These are phyloP conservation scores for Coffea canephora DNA, from an alignment of 257 asterid genomes.

Conservation along the genomic window DNA sequence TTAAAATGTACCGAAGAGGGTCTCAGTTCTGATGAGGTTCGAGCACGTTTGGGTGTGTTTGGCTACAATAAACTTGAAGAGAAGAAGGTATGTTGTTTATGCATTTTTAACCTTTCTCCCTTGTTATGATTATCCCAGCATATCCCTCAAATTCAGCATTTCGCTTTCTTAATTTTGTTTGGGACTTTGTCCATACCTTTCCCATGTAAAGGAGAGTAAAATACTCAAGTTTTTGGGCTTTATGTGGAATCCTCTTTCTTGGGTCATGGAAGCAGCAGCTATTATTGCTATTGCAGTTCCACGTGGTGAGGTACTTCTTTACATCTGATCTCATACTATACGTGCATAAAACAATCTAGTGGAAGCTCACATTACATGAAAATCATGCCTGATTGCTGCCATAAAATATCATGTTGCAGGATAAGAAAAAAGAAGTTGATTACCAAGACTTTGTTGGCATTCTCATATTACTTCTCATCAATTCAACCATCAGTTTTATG, in stretches of 20 bases:
- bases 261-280: constrained; percentile 44
- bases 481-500: constrained; percentile 34
- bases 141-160: background rate
- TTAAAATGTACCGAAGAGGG: constrained; percentile 31
- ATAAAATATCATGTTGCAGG: constrained; percentile 15
- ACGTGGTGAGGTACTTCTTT: constrained; percentile 20
- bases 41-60: constrained; percentile 23
- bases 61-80: constrained; percentile 39
- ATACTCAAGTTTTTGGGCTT: constrained; percentile 36
- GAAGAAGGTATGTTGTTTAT: constrained; percentile 27
- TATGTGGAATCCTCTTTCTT: constrained; percentile 41
- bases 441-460: constrained; percentile 34
- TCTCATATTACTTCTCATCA: constrained; percentile 25
- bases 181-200: background rate
- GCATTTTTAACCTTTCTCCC: background rate
- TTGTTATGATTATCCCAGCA: background rate
- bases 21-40: constrained; percentile 24
- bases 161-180: background rate
- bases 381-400: background rate
- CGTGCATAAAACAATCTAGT: background rate
- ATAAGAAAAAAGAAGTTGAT: constrained; percentile 19
- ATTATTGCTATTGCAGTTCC: constrained; percentile 34
- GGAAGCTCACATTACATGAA: background rate
- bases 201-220: constrained; percentile 27
- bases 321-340: background rate